These are phyloP conservation scores for Isatis tinctoria DNA, from an alignment of 345 rosid species.

Conservation along the genomic window DNA sequence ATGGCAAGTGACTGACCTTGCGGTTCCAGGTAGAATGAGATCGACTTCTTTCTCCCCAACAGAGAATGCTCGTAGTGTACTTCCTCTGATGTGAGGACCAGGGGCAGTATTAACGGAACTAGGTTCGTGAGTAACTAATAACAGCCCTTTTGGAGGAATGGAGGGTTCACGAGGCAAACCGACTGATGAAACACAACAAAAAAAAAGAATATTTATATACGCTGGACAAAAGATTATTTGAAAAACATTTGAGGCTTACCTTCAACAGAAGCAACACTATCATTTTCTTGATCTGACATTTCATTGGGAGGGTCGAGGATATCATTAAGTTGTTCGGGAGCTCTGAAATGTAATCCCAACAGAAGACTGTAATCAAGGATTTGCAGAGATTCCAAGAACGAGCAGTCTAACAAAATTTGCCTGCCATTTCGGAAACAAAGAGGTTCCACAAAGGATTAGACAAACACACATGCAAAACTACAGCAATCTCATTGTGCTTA, in stretches of 20 bases:
- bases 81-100: slow-evolving; percentile 88
- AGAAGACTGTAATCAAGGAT: slow-evolving; percentile 88
- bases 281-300: slow-evolving; percentile 40
- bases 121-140: slow-evolving; percentile 78
- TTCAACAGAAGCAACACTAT: slow-evolving; percentile 35
- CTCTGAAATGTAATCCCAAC: slow-evolving; percentile 83
- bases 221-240: background rate
- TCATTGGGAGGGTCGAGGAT: slow-evolving; percentile 45
- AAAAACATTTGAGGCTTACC: slow-evolving; percentile 38
- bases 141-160: slow-evolving; percentile 64
- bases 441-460: slow-evolving; percentile 1
- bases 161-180: slow-evolving; percentile 37
- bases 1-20: slow-evolving; percentile 45
- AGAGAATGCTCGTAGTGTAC: slow-evolving; percentile 62
- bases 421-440: slow-evolving; percentile 41
- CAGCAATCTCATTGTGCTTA: background rate
- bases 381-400: slow-evolving; percentile 72
- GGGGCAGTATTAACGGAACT: slow-evolving; percentile 58
- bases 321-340: slow-evolving; percentile 56
- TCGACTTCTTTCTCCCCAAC: slow-evolving; percentile 80
- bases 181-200: slow-evolving; percentile 35
- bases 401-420: slow-evolving; percentile 66
- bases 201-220: background rate
- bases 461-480: background rate
- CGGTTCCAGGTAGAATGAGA: slow-evolving; percentile 81